Conservation (phyloP, 2,329 filamentous ascomycete species). For the Arthrobotrys megalospora region DNA sequence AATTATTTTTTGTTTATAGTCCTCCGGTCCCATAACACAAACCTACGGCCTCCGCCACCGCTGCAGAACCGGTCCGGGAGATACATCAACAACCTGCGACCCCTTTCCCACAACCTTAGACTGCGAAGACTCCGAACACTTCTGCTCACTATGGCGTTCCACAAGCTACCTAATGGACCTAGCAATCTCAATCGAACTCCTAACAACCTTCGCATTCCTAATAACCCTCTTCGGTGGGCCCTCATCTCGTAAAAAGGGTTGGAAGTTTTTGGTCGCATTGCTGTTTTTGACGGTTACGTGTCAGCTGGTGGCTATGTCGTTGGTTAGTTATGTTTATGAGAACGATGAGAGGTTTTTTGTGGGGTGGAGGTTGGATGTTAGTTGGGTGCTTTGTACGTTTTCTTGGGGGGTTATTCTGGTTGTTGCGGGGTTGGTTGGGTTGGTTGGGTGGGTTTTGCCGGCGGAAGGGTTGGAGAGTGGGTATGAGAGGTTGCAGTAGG, state of each 20-base stretch:
- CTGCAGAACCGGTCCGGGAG: constrained; percentile 79
- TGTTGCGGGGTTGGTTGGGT: constrained; percentile 55
- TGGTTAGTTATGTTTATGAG: constrained; percentile 64
- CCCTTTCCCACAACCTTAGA: constrained; percentile 78
- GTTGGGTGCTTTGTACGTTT: constrained; percentile 64
- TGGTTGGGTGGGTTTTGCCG: constrained; percentile 62
- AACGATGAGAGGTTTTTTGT: constrained; percentile 64
- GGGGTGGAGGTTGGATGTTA: constrained; percentile 63
- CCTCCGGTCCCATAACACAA: constrained; percentile 72
- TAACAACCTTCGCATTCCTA: constrained; percentile 82
- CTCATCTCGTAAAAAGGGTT: constrained; percentile 81
- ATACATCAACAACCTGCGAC: constrained; percentile 71
- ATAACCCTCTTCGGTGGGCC: constrained; percentile 85
- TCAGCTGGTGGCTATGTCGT: constrained; percentile 61
- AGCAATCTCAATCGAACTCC: constrained; percentile 84
- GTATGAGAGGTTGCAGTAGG: constrained; percentile 61
- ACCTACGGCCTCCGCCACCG: constrained; percentile 83
- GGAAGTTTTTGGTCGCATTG: constrained; percentile 38
- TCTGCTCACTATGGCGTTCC: constrained; percentile 93
- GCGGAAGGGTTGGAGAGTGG: constrained; percentile 55
- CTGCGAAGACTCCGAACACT: constrained; percentile 78
- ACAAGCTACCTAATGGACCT: constrained; percentile 91
- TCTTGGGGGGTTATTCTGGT: constrained; percentile 62
- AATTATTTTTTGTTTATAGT: constrained; percentile 64
- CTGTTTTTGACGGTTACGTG: constrained; percentile 50